Conservation (phyloP, 2,329 filamentous ascomycete species). For the Didymellaceae sp. region DNA sequence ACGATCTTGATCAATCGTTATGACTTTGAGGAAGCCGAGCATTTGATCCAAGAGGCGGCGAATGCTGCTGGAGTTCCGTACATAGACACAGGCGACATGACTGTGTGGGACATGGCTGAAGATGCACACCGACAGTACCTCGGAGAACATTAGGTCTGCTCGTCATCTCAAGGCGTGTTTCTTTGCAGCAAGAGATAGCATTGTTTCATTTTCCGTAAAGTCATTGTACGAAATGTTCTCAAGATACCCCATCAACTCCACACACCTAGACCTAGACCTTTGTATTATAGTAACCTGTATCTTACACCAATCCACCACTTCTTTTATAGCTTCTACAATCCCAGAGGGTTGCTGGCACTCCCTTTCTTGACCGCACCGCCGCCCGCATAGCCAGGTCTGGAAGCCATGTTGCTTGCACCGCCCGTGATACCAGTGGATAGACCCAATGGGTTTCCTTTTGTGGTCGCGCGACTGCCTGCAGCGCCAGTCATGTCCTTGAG, state of each 20-base stretch:
- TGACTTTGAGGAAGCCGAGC: slow-evolving; percentile 34
- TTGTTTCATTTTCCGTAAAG: neutral
- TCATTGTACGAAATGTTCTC: slow-evolving; percentile 11
- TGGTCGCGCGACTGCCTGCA: slow-evolving; percentile 51
- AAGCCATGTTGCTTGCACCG: slow-evolving; percentile 36
- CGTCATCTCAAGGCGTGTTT: neutral
- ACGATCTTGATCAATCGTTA: slow-evolving; percentile 34
- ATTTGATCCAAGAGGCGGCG: slow-evolving; percentile 38
- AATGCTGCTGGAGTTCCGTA: slow-evolving; percentile 32
- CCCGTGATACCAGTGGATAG: slow-evolving; percentile 44
- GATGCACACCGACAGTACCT: too few relatives aligned
- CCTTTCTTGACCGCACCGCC: slow-evolving; percentile 40
- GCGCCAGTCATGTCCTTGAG: slow-evolving; percentile 58
- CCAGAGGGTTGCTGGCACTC: slow-evolving; percentile 52
- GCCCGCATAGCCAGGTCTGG: slow-evolving; percentile 25
- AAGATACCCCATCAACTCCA: slow-evolving; percentile 26
- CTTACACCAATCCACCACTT: neutral
- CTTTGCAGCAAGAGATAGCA: neutral
- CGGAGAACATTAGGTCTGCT: too few relatives aligned
- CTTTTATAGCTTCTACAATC: slow-evolving; percentile 35
- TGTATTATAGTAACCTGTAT: too few relatives aligned
- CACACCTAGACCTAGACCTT: slow-evolving; percentile 11
- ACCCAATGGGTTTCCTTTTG: slow-evolving; percentile 56
- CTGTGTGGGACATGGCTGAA: neutral
- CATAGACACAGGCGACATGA: slow-evolving; percentile 40